Evolutionary conservation across 345 rosid genomes (phyloP), one percentile per base, ranked within the genome.

Genomic region (Eucalyptus curtisii): DNA sequence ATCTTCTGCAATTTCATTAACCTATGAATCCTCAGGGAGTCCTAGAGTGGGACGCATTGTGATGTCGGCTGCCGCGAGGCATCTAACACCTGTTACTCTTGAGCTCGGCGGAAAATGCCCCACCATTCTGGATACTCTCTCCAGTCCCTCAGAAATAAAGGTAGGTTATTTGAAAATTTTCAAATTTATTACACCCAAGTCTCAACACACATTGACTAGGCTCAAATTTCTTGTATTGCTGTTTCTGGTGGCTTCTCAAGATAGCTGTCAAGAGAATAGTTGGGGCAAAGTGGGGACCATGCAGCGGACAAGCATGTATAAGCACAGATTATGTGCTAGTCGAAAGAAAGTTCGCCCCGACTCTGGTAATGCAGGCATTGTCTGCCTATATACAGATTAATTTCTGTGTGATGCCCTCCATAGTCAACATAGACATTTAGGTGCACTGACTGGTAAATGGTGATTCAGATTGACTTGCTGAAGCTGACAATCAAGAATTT

Each of bases 101-200:
- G 99, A 97, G 93, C 94, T 96, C 80, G 99, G 99, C 6, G 99
- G 98, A 81, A 97, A 97, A 91, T 92, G 97, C 88, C 99, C 99
- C 40, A 92, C 93, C 11, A 92, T 97, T 85, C 12, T 97, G 33
- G 98, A 96, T 89, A 87, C 91, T 48, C 91, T 89, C 87, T 89
- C 96, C 61, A 87, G 87, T 90, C 91, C 93, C 55, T 89, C 92
- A 53, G 92, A 96, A 49, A 91, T 91, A 71, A 92, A 93, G 97
- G 99, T 96, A 37, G 45, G 47, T 45, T 47, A 17, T 82, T 13
- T 25, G 14, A 55, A 88, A 27, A 3, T 7, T 8, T 11, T 57
- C 48, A 44, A 33, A 86, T 85, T 19, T 71, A 37, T 19, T 11
- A 19, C 82, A 10, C 3, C 82, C 45, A 10, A 3, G 82, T 19